Evolutionary conservation across 352 stramenopile genomes (phyloP), one percentile per base, ranked within the genome.

Genomic region (Globisporangium mamillatum): DNA sequence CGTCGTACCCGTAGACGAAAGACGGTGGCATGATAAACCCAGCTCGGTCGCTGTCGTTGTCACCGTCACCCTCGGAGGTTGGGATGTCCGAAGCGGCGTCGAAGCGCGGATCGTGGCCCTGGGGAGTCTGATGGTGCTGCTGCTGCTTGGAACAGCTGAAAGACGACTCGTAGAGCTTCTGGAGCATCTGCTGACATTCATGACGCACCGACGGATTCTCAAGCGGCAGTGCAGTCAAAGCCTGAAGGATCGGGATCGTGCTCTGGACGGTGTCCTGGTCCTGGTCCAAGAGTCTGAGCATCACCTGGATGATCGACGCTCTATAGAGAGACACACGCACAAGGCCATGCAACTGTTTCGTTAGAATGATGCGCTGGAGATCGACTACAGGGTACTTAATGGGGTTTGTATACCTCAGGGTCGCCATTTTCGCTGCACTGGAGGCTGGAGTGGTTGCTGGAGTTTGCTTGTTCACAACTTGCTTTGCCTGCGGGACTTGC

Each of bases 251-350:
- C n/a, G 78, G 68, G 16, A 88, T 72, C n/a, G 79, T 71, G 36
- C 77, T 74, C 66, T 80, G 54, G 8, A 92, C 63, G 14, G 75
- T 73, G 14, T 66, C 68, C 41, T 89, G 69, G n/a, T 83, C 76
- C n/a, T 84, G 80, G 50, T 91, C 80, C 25, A 92, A 65, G 14
- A 93, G 73, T 0, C 66, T 64, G 27, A 92, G 66, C 48, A 92
- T 80, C 1, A 75, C 58, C 24, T 90, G 80, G 27, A 93, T 68
- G 62, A 90, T 73, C n/a, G 79, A 74, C 12, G 83, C 80, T 38
- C 80, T 79, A 67, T 73, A 53, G 12, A 18, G 27, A 50, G 27
- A 48, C 1, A 29, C 29, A 32, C 14, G n/a, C 29, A 34, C 8
- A 29, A 18, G 20, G 10, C 4, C 20, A 67, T 22, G 41, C 12